Conservation (phyloP, 2,329 filamentous ascomycete genomes). For the Magnaporthiopsis poae region DNA sequence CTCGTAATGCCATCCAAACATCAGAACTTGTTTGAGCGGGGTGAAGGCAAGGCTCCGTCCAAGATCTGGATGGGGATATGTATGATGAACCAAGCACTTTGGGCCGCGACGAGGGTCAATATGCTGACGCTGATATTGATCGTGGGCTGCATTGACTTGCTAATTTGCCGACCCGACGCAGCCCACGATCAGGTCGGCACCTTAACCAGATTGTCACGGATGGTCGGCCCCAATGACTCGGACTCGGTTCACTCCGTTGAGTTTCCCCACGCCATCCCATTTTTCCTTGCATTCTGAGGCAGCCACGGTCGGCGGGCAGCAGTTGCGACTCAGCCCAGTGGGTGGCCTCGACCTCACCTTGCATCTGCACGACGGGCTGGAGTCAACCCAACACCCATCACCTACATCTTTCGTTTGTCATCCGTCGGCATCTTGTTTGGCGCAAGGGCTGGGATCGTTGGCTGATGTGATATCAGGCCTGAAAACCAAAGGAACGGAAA, state of each 20-base stretch:
- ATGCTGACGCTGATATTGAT: too few species aligned
- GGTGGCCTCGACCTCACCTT: too few species aligned
- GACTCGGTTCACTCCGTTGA: not conserved
- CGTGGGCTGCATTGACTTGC: not conserved
- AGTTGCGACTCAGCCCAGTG: too few species aligned
- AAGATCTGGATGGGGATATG: not conserved
- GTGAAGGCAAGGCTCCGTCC: not conserved
- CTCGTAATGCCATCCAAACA: not conserved
- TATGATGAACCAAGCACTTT: too few species aligned
- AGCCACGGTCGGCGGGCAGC: not conserved
- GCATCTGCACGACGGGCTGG: too few species aligned
- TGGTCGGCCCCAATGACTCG: not conserved
- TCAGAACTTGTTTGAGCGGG: not conserved
- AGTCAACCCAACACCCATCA: too few species aligned
- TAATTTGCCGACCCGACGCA: not conserved
- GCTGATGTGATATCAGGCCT: not conserved
- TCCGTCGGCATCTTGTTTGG: not conserved
- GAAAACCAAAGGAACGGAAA: not conserved
- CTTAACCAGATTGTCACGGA: too few species aligned
- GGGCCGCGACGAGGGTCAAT: not conserved
- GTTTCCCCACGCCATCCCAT: not conserved
- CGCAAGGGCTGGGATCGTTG: not conserved
- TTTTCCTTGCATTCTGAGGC: not conserved
- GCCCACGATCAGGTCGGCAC: not conserved
- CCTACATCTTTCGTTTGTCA: too few species aligned